Conservation (phyloP, 495 filamentous ascomycete genomes). For the Penicillium subrubescens region DNA sequence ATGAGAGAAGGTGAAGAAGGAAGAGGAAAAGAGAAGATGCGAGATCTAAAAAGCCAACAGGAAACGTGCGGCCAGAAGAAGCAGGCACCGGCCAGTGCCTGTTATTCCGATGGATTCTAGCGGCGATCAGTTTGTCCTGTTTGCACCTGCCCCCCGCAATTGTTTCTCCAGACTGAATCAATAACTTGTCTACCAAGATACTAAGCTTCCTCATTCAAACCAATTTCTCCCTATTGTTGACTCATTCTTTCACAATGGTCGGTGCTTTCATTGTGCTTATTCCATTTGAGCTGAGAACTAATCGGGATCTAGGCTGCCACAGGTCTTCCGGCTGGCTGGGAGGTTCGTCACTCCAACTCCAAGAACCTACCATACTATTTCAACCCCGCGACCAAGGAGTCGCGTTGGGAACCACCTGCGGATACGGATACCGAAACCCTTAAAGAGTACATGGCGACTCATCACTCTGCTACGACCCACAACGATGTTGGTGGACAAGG, state of each 20-base stretch:
- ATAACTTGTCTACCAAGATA: background rate
- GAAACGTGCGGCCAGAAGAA: background rate
- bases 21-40: background rate
- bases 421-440: constrained; percentile 87
- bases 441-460: constrained; percentile 85
- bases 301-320: constrained; percentile 56
- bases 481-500: constrained; percentile 49
- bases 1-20: background rate
- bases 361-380: constrained; percentile 99
- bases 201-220: constrained; percentile 1
- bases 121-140: constrained; percentile 19
- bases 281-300: background rate
- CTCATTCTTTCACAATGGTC: constrained; percentile 16
- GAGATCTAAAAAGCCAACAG: background rate
- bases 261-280: background rate
- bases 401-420: constrained; percentile 89
- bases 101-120: constrained; percentile 13
- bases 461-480: constrained; percentile 65
- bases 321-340: constrained; percentile 86
- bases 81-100: background rate
- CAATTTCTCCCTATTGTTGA: background rate
- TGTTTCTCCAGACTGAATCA: background rate
- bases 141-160: constrained; percentile 31
- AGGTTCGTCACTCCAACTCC: constrained; percentile 92
- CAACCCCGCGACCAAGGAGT: constrained; percentile 78